Base-by-base conservation (phyloP, 116 monocot genomes). In the Zostera marina region DNA sequence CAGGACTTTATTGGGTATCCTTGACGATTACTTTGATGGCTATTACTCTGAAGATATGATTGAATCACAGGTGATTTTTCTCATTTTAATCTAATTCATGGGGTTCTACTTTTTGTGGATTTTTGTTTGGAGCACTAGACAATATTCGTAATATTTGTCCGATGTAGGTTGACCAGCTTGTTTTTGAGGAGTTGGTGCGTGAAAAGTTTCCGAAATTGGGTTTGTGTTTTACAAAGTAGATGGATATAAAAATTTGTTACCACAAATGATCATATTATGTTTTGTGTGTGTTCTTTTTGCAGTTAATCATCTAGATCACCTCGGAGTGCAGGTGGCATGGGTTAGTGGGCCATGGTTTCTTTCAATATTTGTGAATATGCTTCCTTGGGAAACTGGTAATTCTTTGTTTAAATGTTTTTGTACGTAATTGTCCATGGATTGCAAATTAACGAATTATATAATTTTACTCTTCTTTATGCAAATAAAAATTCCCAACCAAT, bases 351-450 rank as follows among this genome's bases (percentile, higher is more conserved):
- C 96, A 5, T 96, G 96, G 96, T 89, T 96, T 73, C 96, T 96
- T 59, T 85, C 96, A 19, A 96, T 96, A 58, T 96, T 89, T 53
- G 80, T 96, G 49, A 96, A 96, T 65, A 82, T 88, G 77, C 96
- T 96, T 74, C 96, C 96, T 1, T 96, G 96, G 96, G 96, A 96
- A 96, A 96, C 75, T 74, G 96, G 96, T 96, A 72, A 70, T 64
- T 71, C 84, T 70, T 80, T 63, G 26, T 69, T 77, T 66, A 7
- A 16, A 54, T 13, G 11, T 40, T 20, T 51, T 21, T 51, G 32
- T 32, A 49, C 17, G 19, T 49, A 49, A 14, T 49, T 49, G 2
- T 15, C 7, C 49, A 49, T 20, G 15, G 15, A 16, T 20, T 20
- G 19, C 20, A 9, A 20, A 49, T 49, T 49, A 49, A 49, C 20